A percentile compares a stretch with the other conserved stretches of the same genome.
Conservation (phyloP, 2,329 filamentous ascomycete species). For the Aotearoamyces nothofagi region DNA sequence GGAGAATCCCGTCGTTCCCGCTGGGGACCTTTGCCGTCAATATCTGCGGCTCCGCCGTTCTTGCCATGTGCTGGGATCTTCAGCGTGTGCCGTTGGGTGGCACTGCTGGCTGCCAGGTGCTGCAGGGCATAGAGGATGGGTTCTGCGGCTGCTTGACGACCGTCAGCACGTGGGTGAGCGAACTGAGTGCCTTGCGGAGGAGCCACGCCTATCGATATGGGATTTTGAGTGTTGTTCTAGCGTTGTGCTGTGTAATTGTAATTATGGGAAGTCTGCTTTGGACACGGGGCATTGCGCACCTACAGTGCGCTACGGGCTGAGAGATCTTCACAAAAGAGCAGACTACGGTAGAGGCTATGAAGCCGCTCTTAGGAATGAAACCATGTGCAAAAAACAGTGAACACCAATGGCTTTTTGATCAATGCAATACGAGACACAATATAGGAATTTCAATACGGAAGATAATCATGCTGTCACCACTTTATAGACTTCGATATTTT, state of each 20-base stretch:
- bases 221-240: constrained; percentile 38
- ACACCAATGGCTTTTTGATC: too few relatives aligned
- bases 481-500: too few relatives aligned
- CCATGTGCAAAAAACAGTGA: too few relatives aligned
- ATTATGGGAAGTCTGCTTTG: constrained; percentile 66
- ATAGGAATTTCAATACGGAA: too few relatives aligned
- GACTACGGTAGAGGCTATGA: too few relatives aligned
- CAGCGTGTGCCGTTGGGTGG: constrained; percentile 46
- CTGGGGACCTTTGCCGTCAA: constrained; percentile 80
- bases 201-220: constrained; percentile 57
- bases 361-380: too few relatives aligned
- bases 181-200: constrained; percentile 36
- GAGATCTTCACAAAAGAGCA: too few relatives aligned
- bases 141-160: constrained; percentile 54
- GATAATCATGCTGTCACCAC: too few relatives aligned
- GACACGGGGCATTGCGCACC: constrained; percentile 39
- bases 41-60: constrained; percentile 55
- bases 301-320: too few relatives aligned
- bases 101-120: constrained; percentile 47
- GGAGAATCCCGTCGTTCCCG: constrained; percentile 51
- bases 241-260: constrained; percentile 43
- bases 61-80: constrained; percentile 67
- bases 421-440: too few relatives aligned
- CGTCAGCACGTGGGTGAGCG: constrained; percentile 50
- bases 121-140: constrained; percentile 51